Conservation (phyloP, 257 asterid genomes). For the Cruciata laevipes region DNA sequence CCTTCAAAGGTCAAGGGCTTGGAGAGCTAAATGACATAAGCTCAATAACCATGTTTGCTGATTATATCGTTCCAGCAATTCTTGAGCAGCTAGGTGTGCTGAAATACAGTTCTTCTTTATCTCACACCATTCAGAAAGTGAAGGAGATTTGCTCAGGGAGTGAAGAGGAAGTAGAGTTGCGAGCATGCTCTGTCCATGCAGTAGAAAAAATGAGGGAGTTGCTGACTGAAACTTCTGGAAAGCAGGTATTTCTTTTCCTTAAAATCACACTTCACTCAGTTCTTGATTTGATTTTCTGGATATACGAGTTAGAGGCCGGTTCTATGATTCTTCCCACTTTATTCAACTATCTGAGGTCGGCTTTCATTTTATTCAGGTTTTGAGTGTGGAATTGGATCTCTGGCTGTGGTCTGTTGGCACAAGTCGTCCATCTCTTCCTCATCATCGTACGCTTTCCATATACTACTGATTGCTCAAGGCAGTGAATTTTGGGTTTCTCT, state of each 20-base stretch:
- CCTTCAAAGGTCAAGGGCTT: slow-evolving; percentile 82
- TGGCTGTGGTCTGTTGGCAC: slow-evolving; percentile 92
- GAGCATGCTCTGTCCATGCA: slow-evolving; percentile 90
- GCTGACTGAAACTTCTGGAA: slow-evolving; percentile 54
- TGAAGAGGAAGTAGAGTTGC: slow-evolving; percentile 92
- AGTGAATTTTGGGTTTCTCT: neutral
- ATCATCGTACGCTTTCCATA: slow-evolving; percentile 83
- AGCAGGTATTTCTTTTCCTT: slow-evolving; percentile 45
- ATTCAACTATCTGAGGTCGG: slow-evolving; percentile 13
- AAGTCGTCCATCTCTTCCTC: slow-evolving; percentile 59
- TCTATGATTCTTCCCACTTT: neutral
- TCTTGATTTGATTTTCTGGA: neutral
- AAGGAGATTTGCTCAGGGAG: slow-evolving; percentile 70
- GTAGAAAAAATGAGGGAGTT: slow-evolving; percentile 82
- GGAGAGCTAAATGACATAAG: slow-evolving; percentile 77
- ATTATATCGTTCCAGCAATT: slow-evolving; percentile 93
- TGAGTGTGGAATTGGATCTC: slow-evolving; percentile 93
- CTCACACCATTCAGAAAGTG: slow-evolving; percentile 37
- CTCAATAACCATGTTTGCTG: slow-evolving; percentile 89
- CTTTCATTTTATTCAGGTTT: slow-evolving; percentile 46
- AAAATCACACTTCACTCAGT: neutral
- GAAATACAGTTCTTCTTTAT: slow-evolving; percentile 53
- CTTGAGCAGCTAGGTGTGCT: slow-evolving; percentile 87
- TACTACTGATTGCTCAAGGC: slow-evolving; percentile 39
- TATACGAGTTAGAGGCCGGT: neutral